Evolutionary conservation across 345 rosid species (phyloP).

Genomic region (Ricinus communis): DNA sequence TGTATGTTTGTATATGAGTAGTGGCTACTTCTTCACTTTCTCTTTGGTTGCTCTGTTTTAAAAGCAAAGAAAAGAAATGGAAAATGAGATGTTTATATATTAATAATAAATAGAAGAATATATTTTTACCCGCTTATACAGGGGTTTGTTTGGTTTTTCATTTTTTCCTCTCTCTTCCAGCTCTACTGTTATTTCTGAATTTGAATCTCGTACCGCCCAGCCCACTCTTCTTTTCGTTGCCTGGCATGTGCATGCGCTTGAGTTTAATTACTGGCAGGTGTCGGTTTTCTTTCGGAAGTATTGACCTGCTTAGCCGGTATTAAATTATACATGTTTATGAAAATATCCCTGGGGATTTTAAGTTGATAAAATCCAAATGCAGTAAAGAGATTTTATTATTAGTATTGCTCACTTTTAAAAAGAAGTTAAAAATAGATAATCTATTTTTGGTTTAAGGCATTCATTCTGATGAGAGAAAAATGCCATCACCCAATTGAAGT

Average conservation of each 20-base stretch:
- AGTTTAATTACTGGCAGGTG: slow-evolving; percentile 21
- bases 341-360: not conserved
- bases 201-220: slow-evolving; percentile 36
- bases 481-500: no score
- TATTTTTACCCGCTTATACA: slow-evolving; percentile 6
- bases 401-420: no score
- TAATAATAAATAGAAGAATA: no score
- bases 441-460: no score
- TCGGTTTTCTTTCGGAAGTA: not conserved
- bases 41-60: slow-evolving; percentile 24
- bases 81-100: not conserved
- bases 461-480: no score
- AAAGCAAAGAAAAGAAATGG: slow-evolving; percentile 28
- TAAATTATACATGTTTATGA: not conserved
- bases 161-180: slow-evolving; percentile 7
- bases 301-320: slow-evolving; percentile 8
- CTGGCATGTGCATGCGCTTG: slow-evolving; percentile 18
- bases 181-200: not conserved
- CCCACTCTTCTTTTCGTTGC: not conserved
- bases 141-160: not conserved
- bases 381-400: no score
- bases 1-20: slow-evolving; percentile 4
- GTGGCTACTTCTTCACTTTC: slow-evolving; percentile 33
- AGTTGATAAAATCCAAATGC: not conserved
- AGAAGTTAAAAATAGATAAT: no score